Conservation (phyloP, 768 basidiomycete genomes). For the Podaxis carcinomalis region DNA sequence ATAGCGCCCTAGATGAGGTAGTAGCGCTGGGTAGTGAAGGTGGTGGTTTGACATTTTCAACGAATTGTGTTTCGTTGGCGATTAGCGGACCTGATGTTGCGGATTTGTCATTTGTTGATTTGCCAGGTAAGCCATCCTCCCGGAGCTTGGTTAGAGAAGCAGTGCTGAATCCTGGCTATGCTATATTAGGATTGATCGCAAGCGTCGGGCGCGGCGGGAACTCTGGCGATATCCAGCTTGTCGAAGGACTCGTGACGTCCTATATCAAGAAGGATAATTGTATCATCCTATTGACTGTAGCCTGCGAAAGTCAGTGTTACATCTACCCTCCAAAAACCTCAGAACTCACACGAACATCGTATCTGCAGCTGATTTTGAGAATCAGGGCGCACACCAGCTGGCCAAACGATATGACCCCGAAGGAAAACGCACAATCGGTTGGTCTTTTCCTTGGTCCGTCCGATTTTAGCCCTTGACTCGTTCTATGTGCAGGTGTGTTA, state of each 20-base stretch:
- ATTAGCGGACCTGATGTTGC: conserved; percentile 58
- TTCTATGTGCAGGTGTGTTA: conserved; percentile 47
- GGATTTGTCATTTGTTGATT: conserved; percentile 61
- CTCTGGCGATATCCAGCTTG: conserved; percentile 54
- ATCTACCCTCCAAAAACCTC: background rate
- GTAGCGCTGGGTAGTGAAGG: background rate
- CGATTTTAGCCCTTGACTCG: background rate
- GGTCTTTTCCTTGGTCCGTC: conserved; percentile 5
- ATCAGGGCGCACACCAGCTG: conserved; percentile 69
- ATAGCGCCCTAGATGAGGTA: conserved; percentile 19
- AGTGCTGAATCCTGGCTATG: background rate
- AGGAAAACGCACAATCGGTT: conserved; percentile 69
- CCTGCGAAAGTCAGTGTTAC: conserved; percentile 56
- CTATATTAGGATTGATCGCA: background rate
- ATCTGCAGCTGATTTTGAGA: conserved; percentile 68
- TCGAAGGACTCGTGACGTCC: conserved; percentile 49
- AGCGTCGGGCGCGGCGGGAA: conserved; percentile 26
- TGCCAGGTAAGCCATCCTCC: conserved; percentile 39
- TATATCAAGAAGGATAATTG: conserved; percentile 65
- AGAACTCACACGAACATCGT: background rate
- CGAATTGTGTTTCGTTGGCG: conserved; percentile 51
- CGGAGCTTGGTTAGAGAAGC: background rate
- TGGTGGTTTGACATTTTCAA: conserved; percentile 39
- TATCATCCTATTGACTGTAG: conserved; percentile 53
- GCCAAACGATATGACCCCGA: conserved; percentile 56